Evolutionary conservation across 768 basidiomycete species (phyloP).

Genomic region (Sistotremastrum suecicum): DNA sequence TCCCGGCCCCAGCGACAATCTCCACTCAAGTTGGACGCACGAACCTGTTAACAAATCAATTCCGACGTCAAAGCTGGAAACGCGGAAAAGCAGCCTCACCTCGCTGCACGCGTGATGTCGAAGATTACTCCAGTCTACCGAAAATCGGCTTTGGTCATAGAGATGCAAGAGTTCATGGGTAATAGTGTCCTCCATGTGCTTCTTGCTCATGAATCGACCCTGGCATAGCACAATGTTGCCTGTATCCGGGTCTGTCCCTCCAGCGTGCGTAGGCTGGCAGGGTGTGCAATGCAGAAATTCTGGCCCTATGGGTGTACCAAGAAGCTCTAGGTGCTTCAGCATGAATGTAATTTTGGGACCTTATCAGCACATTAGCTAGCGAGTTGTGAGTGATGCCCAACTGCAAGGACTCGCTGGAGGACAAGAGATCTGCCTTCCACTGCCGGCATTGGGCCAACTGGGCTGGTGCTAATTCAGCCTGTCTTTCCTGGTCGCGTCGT

Average conservation of each 20-base stretch:
- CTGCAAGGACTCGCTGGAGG: constrained; percentile 41
- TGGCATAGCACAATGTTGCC: constrained; percentile 80
- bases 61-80: background rate
- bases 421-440: constrained; percentile 53
- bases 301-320: constrained; percentile 55
- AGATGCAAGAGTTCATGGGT: constrained; percentile 90
- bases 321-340: constrained; percentile 73
- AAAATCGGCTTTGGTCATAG: constrained; percentile 92
- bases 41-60: constrained; percentile 44
- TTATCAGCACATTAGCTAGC: constrained; percentile 15
- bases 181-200: constrained; percentile 87
- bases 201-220: constrained; percentile 64
- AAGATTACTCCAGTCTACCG: constrained; percentile 82
- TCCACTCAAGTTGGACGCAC: constrained; percentile 86
- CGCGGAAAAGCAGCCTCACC: constrained; percentile 34
- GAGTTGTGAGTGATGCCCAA: background rate
- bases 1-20: constrained; percentile 86
- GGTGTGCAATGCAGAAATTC: constrained; percentile 74
- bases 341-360: constrained; percentile 85
- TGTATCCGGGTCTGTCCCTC: constrained; percentile 68
- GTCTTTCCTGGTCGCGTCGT: constrained; percentile 13
- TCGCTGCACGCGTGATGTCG: constrained; percentile 95
- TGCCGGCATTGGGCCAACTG: constrained; percentile 44
- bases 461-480: constrained; percentile 20
- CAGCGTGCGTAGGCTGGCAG: constrained; percentile 59